These are phyloP conservation scores for Kazachstania sp. DNA, from an alignment of 1,139 yeast species.

Conservation along the genomic window DNA sequence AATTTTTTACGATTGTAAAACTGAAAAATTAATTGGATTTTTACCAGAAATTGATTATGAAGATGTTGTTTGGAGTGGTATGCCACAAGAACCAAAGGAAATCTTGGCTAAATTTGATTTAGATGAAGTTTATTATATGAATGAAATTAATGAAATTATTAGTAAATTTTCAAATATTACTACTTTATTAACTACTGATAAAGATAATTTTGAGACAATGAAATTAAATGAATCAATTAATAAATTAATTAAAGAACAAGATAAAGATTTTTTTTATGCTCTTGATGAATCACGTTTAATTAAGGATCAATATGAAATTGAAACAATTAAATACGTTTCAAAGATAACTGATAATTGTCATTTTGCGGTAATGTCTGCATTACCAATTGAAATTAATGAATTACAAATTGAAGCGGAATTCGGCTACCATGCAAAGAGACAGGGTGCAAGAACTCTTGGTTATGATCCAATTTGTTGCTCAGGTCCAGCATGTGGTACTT, in stretches of 20 bases:
- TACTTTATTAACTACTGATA: constrained; percentile 37
- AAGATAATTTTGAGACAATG: constrained; percentile 23
- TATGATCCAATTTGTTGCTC: constrained; percentile 95
- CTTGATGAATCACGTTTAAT: constrained; percentile 78
- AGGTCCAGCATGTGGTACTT: constrained; percentile 84
- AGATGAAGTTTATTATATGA: constrained; percentile 63
- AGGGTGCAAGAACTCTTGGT: constrained; percentile 80
- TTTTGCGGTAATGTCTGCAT: constrained; percentile 83
- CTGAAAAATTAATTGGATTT: constrained; percentile 58
- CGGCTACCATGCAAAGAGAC: constrained; percentile 85
- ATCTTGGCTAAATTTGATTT: constrained; percentile 65
- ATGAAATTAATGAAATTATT: constrained; percentile 34
- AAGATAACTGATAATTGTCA: constrained; percentile 83
- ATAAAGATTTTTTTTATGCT: constrained; percentile 54
- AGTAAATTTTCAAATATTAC: constrained; percentile 18
- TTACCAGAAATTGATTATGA: constrained; percentile 79
- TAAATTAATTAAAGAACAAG: constrained; percentile 34
- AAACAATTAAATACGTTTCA: constrained; percentile 69
- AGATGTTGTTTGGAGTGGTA: constrained; percentile 94
- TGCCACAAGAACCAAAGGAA: constrained; percentile 62
- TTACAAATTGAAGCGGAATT: constrained; percentile 94
- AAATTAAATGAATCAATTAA: neutral
- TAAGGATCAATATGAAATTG: constrained; percentile 76
- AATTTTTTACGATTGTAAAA: constrained; percentile 47
- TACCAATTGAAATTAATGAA: constrained; percentile 80